These are phyloP conservation scores for Liquidambar formosana DNA, from an alignment of 164 flowering plant genomes.

Conservation along the genomic window DNA sequence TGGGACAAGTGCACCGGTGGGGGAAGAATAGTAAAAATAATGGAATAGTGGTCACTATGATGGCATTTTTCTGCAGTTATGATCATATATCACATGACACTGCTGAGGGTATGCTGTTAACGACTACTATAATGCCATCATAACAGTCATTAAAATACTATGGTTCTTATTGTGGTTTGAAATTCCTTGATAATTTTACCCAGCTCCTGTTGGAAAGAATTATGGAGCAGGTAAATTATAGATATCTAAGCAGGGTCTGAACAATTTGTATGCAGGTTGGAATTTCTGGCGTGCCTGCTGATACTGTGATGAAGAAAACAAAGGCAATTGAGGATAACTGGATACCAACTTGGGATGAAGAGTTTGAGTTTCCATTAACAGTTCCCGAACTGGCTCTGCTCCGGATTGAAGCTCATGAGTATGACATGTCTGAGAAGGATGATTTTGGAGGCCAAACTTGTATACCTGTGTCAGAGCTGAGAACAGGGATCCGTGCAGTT, in stretches of 20 bases:
- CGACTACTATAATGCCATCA: too few relatives aligned
- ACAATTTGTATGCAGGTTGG: constrained; percentile 47
- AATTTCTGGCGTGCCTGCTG: constrained; percentile 74
- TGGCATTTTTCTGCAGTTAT: background rate
- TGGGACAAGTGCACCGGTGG: too few relatives aligned
- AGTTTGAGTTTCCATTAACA: constrained; percentile 64
- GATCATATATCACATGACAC: background rate
- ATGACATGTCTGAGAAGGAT: constrained; percentile 78
- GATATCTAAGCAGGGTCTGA: background rate
- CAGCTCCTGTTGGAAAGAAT: background rate
- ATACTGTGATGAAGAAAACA: constrained; percentile 65
- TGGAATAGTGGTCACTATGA: background rate
- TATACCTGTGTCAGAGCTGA: constrained; percentile 64
- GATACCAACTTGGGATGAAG: constrained; percentile 73
- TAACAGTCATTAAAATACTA: background rate
- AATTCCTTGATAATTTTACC: background rate
- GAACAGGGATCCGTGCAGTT: constrained; percentile 67
- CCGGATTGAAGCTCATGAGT: constrained; percentile 70
- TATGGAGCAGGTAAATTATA: background rate
- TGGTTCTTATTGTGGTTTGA: background rate
- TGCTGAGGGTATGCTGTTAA: background rate
- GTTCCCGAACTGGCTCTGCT: constrained; percentile 85
- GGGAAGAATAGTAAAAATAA: background rate
- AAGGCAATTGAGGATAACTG: constrained; percentile 64
- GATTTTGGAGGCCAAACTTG: constrained; percentile 83